These are phyloP conservation scores for Potentilla sterilis DNA, from an alignment of 306 rosid genomes.

Conservation along the genomic window DNA sequence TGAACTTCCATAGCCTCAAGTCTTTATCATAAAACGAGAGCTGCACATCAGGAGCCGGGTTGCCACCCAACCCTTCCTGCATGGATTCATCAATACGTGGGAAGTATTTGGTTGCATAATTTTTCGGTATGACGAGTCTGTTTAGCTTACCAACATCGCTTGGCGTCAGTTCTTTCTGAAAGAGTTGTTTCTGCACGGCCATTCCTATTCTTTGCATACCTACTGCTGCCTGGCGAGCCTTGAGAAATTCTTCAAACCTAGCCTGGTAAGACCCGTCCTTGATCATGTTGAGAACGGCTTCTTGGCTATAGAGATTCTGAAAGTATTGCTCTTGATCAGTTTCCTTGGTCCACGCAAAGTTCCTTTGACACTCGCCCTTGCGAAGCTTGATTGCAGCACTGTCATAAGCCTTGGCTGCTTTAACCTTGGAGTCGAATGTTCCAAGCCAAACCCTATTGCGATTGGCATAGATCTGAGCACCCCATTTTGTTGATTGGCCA, in stretches of 20 bases:
- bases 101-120: constrained; percentile 28
- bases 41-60: constrained; percentile 23
- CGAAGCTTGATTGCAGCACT: constrained; percentile 41
- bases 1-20: constrained; percentile 57
- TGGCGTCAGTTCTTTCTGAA: constrained; percentile 43
- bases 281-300: constrained; percentile 36
- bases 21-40: constrained; percentile 46
- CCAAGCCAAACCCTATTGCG: constrained; percentile 37
- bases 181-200: constrained; percentile 19
- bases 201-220: neutral
- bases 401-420: constrained; percentile 43
- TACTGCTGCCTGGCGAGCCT: neutral
- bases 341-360: constrained; percentile 31
- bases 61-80: constrained; percentile 11
- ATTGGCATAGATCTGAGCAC: constrained; percentile 38
- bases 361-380: constrained; percentile 23
- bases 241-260: constrained; percentile 21
- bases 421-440: constrained; percentile 30
- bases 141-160: constrained; percentile 47
- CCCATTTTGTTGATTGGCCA: constrained; percentile 29
- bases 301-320: constrained; percentile 24
- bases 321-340: constrained; percentile 30
- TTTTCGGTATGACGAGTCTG: constrained; percentile 40
- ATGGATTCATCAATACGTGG: constrained; percentile 6
- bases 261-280: constrained; percentile 36